Base-by-base conservation (phyloP, 768 basidiomycete species). In the Boletales sp. region DNA sequence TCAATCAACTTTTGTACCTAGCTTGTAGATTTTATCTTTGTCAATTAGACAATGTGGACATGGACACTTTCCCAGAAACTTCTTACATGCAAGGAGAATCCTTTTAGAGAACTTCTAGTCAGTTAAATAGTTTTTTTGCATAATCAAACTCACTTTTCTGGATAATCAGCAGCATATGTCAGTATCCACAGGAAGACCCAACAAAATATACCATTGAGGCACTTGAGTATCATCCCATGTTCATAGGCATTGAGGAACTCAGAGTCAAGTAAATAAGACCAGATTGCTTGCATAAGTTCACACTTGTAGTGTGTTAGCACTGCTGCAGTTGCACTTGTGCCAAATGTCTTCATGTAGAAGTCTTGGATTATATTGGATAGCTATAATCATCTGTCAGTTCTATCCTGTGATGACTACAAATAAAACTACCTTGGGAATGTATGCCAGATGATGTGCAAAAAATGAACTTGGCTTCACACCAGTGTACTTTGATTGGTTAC, bases 261-360 rank as follows among this genome's bases (percentile, higher is more conserved):
- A 11, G 31, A 32, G 11, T 32, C 31, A 6, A 32, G 31, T 18
- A 41, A 13, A 35, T 12, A 13, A 12, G 34, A 35, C 34, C 34
- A 8, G 44, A 58, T 49, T 0, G 41, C 65, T 19, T 68, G 66
- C 53, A 67, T 56, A 0, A 61, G 14, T 36, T 66, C 60, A 7
- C 44, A 55, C 3, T 38, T 46, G 34, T 59, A 63, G 41, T 59
- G 55, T 0, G 61, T 63, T 14, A 61, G 17, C 0, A 50, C 12
- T 4, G 30, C 1, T 2, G 15, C 41, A 31, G 30, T 32, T 7
- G 19, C 28, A 28, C 15, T 42, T 42, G 4, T 32, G 5, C 30
- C n/a, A 17, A 42, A 42, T 17, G 14, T 42, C 5, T n/a, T 17
- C 15, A 4, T 31, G 15, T 42, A 42, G n/a, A 31, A 32, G 28